Evolutionary conservation across 495 filamentous ascomycete genomes (phyloP), one percentile per base, ranked within the genome.

Genomic region (Hapsidospora chrysogenum): DNA sequence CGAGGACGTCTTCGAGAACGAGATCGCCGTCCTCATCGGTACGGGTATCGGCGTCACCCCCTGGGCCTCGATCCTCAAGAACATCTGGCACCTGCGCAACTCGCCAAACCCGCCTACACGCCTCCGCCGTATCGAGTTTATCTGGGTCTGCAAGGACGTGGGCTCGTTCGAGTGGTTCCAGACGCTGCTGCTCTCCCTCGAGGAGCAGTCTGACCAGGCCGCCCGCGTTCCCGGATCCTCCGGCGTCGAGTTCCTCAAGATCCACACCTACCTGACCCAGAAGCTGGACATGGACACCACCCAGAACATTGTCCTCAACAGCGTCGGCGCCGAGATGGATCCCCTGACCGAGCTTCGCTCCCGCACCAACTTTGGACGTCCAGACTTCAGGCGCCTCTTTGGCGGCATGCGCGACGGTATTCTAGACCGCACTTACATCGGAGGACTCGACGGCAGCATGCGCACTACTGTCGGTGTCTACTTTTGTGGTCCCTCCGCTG

Each of bases 141-240:
- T 96, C 63, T 99, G 89, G 89, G 76, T 96, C 37, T 96, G 92
- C 68, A 92, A 79, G 53, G 87, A 97, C 47, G 96, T 85, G 2
- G 74, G 66, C 25, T 94, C 87, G 1, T 97, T 97, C 52, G 89
- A 96, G 60, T 97, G 89, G 89, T 97, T 97, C 62, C 92, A 97
- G 53, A 78, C 78, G 9, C 77, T 97, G 3, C 72, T 97, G 9
- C 82, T 78, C 4, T 86, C 80, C 0, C 77, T 99, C n/a, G 89
- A 99, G 49, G 62, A 74, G 21, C 89, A 99, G 49, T 80, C 74
- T 23, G 68, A 76, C 33, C 67, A 69, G 31, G 71, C 72, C 0
- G 80, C 80, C 18, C 58, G 57, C 30, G 60, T 66, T 9, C 67
- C 69, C 28, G 78, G 81, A 26, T 68, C 66, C 20, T 58, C 63